These are phyloP conservation scores for Coniferiporia sulphurascens DNA, from an alignment of 1,284 basidiomycete species.

Conservation along the genomic window DNA sequence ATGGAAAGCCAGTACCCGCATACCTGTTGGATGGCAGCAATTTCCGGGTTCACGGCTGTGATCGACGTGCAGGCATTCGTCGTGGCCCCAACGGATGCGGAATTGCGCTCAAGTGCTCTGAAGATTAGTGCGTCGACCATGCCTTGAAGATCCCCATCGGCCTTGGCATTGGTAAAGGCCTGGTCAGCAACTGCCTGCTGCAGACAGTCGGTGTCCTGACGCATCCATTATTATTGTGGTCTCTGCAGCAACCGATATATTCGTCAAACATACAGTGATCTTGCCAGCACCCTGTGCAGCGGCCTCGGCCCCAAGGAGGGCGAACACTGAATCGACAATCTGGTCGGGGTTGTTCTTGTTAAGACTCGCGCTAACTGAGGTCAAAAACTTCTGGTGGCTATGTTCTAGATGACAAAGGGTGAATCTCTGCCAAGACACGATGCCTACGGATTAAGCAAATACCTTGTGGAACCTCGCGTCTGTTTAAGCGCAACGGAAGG, in stretches of 20 bases:
- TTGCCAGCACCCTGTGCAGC: conserved; percentile 49
- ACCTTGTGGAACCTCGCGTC: conserved; percentile 68
- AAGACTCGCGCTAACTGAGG: conserved; percentile 42
- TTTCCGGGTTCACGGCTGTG: conserved; percentile 58
- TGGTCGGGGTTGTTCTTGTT: conserved; percentile 52
- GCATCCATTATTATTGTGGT: conserved; percentile 2
- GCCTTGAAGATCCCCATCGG: conserved; percentile 49
- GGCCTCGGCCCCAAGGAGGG: conserved; percentile 59
- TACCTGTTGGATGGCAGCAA: conserved; percentile 63
- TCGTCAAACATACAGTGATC: conserved; percentile 37
- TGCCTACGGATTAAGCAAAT: conserved; percentile 10
- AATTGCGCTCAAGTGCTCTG: conserved; percentile 66
- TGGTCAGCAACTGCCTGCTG: conserved; percentile 63
- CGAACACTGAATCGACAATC: conserved; percentile 63
- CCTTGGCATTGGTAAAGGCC: conserved; percentile 70
- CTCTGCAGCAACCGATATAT: neutral
- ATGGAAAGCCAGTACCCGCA: conserved; percentile 26
- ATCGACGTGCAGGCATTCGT: conserved; percentile 49
- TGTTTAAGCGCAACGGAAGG: conserved; percentile 24
- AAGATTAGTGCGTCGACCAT: conserved; percentile 58
- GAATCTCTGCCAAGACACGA: neutral
- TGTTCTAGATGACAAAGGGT: conserved; percentile 43
- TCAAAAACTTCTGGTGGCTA: conserved; percentile 56
- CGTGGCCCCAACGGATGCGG: conserved; percentile 47
- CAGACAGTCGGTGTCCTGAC: conserved; percentile 55